These are phyloP conservation scores for Crithidia brevicula DNA, from an alignment of 208 protist genomes.

Conservation along the genomic window DNA sequence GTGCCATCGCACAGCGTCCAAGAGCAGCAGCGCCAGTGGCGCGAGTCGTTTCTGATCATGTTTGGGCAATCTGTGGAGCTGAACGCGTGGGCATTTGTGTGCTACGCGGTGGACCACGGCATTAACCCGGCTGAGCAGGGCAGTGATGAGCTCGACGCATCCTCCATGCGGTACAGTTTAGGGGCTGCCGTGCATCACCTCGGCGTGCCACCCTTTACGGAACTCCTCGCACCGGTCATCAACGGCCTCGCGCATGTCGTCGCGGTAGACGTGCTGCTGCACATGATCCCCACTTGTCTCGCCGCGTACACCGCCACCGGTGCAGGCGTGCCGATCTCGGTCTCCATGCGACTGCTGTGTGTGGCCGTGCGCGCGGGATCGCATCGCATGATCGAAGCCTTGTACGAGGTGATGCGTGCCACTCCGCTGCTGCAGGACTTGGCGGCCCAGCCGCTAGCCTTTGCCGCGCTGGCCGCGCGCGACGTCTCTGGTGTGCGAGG, in stretches of 20 bases:
- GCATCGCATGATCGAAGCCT: slow-evolving; percentile 43
- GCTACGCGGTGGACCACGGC: slow-evolving; percentile 65
- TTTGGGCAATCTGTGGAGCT: slow-evolving; percentile 49
- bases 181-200: slow-evolving; percentile 35
- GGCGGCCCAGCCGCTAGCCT: slow-evolving; percentile 60
- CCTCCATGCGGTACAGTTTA: slow-evolving; percentile 14
- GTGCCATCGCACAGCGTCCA: slow-evolving; percentile 6
- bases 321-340: slow-evolving; percentile 33
- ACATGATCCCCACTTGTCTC: slow-evolving; percentile 46
- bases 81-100: slow-evolving; percentile 49
- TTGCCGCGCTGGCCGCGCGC: slow-evolving; percentile 42
- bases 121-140: slow-evolving; percentile 31
- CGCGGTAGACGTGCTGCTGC: slow-evolving; percentile 60
- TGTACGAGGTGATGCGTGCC: slow-evolving; percentile 42
- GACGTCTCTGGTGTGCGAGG: slow-evolving; percentile 54
- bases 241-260: slow-evolving; percentile 53
- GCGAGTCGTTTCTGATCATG: slow-evolving; percentile 49
- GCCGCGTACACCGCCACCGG: slow-evolving; percentile 29
- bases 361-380: slow-evolving; percentile 55
- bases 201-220: slow-evolving; percentile 41
- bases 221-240: slow-evolving; percentile 52
- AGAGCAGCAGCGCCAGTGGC: slow-evolving; percentile 37
- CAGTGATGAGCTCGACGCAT: neutral
- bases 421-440: slow-evolving; percentile 30
- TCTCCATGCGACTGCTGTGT: slow-evolving; percentile 66